Conservation (phyloP, 1,284 basidiomycete species). For the Ustilago cynodontis region DNA sequence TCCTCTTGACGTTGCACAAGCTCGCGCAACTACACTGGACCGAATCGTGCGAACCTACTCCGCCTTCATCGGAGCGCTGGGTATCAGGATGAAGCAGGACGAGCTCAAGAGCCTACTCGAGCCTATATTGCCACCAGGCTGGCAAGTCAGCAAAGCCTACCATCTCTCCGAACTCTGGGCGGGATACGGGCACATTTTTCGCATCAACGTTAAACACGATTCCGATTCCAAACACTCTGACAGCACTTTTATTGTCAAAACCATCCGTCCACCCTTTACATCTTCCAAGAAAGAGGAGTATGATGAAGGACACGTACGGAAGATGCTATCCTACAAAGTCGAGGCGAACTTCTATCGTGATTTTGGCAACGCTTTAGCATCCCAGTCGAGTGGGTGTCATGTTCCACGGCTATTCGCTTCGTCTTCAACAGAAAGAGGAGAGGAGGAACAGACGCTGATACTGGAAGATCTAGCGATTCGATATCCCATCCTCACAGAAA, state of each 20-base stretch:
- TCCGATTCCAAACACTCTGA: background rate
- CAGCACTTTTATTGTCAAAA: slow-evolving; percentile 38
- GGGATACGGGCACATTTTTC: slow-evolving; percentile 47
- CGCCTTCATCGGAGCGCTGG: background rate
- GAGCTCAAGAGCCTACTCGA: slow-evolving; percentile 11
- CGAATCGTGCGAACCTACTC: background rate
- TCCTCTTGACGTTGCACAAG: background rate
- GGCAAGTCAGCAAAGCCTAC: slow-evolving; percentile 4
- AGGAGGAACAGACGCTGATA: slow-evolving; percentile 15
- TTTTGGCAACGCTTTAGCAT: background rate
- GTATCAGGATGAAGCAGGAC: slow-evolving; percentile 13
- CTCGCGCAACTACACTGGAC: background rate
- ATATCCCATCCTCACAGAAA: slow-evolving; percentile 28
- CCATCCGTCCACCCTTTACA: slow-evolving; percentile 20
- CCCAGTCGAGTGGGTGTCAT: background rate
- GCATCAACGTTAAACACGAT: slow-evolving; percentile 18
- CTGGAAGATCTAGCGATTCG: slow-evolving; percentile 27
- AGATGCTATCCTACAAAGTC: slow-evolving; percentile 48
- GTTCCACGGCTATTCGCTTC: slow-evolving; percentile 23
- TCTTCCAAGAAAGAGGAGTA: background rate
- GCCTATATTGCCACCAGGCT: slow-evolving; percentile 19
- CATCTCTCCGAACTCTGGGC: slow-evolving; percentile 49
- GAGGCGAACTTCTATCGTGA: slow-evolving; percentile 54
- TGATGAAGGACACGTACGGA: slow-evolving; percentile 50
- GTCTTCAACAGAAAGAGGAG: background rate